A percentile compares a stretch with the other conserved stretches of the same genome.
Conservation (phyloP, 441 rosid species). For the Sinapis alba region DNA sequence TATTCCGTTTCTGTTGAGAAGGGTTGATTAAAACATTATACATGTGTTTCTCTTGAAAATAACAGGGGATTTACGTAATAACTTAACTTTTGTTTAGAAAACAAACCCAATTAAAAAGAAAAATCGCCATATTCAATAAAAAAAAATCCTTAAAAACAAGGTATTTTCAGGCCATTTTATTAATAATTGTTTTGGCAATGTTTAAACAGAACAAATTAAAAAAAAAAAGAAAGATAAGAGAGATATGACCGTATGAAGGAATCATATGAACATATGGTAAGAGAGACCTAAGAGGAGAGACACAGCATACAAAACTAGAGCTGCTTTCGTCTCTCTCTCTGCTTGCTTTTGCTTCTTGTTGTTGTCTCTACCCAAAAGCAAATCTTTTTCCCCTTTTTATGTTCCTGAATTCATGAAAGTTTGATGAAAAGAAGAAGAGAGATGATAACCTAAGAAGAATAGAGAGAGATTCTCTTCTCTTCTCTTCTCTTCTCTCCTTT, state of each 20-base stretch:
- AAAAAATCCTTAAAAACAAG: neutral
- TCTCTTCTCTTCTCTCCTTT: constrained; percentile 33
- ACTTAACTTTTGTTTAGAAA: neutral
- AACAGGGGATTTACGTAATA: neutral
- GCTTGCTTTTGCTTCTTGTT: constrained; percentile 17
- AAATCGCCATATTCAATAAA: neutral
- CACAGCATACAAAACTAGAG: constrained; percentile 22
- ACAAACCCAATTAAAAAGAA: neutral
- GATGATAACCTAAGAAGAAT: constrained; percentile 7
- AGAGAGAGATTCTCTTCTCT: constrained; percentile 15
- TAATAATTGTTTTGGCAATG: constrained; percentile 9
- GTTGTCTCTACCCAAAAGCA: constrained; percentile 28
- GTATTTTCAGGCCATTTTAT: constrained; percentile 32
- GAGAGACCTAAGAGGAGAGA: constrained; percentile 40
- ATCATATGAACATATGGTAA: constrained; percentile 38
- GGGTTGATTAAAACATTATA: neutral
- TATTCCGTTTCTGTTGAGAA: neutral
- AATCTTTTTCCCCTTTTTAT: constrained; percentile 9
- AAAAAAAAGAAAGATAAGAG: neutral
- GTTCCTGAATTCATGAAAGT: constrained; percentile 49
- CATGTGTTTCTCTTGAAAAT: neutral
- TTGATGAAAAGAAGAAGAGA: constrained; percentile 44
- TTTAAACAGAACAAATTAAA: neutral
- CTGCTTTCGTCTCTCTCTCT: constrained; percentile 22
- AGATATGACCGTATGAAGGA: constrained; percentile 38